Conservation (phyloP, 495 filamentous ascomycete species). For the Tuber aestivum region DNA sequence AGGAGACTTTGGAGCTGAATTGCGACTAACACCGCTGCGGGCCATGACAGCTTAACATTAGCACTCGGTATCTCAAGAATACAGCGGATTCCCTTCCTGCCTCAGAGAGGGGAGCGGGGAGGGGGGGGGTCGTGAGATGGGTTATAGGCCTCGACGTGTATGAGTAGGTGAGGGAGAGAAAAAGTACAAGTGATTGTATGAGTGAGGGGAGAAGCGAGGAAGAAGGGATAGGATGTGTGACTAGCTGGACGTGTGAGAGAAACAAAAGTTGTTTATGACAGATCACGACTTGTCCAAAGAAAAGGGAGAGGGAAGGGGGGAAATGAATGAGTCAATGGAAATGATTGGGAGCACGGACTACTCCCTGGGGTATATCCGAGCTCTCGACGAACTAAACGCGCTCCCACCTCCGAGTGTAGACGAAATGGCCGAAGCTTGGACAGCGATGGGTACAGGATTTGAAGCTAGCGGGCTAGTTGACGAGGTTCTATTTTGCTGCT, state of each 20-base stretch:
- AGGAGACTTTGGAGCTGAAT: conserved; percentile 30
- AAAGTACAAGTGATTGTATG: background rate
- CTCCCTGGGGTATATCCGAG: conserved; percentile 40
- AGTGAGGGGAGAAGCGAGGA: background rate
- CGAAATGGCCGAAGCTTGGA: conserved; percentile 16
- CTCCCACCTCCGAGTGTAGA: conserved; percentile 36
- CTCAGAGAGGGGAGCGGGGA: background rate
- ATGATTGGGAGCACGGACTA: conserved; percentile 32
- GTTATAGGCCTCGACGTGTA: background rate
- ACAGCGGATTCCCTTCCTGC: background rate
- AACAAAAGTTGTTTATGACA: conserved; percentile 1
- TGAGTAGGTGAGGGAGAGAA: background rate
- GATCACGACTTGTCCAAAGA: conserved; percentile 1
- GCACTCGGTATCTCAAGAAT: background rate
- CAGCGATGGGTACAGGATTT: conserved; percentile 24
- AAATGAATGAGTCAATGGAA: conserved; percentile 15
- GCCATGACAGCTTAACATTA: background rate
- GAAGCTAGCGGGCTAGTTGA: conserved; percentile 28
- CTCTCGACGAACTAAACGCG: conserved; percentile 37
- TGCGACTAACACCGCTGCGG: conserved; percentile 32
- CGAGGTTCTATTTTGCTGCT: conserved; percentile 22
- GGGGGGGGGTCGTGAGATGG: background rate
- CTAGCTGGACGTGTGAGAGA: background rate
- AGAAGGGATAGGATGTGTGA: conserved; percentile 7
- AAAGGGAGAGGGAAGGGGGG: background rate